These are phyloP conservation scores for Teratosphaeria gauchensis DNA, from an alignment of 2,329 filamentous ascomycete genomes.

Conservation along the genomic window DNA sequence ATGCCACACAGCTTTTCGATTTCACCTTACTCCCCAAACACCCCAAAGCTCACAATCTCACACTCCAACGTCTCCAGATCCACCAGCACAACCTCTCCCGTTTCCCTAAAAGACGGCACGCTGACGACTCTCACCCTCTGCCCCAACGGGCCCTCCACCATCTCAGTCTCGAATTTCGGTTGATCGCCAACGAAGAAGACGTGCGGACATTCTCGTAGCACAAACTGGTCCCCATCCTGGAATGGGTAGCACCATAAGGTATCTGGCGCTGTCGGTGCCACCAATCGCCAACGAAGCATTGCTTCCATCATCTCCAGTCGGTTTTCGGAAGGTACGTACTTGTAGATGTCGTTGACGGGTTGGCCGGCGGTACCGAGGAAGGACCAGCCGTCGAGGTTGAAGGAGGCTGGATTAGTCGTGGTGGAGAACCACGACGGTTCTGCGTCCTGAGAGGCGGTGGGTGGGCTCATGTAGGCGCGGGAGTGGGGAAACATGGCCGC, in stretches of 20 bases:
- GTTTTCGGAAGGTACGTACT: constrained; percentile 68
- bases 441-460: constrained; percentile 6
- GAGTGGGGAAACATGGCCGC: constrained; percentile 78
- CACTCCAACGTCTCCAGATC: constrained; percentile 79
- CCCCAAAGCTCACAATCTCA: constrained; percentile 54
- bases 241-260: constrained; percentile 96
- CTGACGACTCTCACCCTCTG: constrained; percentile 70
- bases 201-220: constrained; percentile 76
- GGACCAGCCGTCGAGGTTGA: constrained; percentile 81
- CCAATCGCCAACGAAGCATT: constrained; percentile 84
- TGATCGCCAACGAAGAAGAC: constrained; percentile 65
- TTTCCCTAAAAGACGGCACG: constrained; percentile 71
- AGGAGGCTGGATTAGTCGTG: constrained; percentile 61
- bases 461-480: constrained; percentile 54
- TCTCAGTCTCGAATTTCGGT: constrained; percentile 52
- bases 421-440: not conserved
- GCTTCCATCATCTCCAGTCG: constrained; percentile 85
- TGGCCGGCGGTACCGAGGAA: constrained; percentile 82
- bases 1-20: no score
- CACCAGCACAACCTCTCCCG: constrained; percentile 69
- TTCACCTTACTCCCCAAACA: constrained; percentile 16
- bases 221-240: constrained; percentile 84
- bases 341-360: constrained; percentile 86
- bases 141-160: constrained; percentile 44
- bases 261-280: constrained; percentile 88